Conservation (phyloP, 805 yeast genomes). For the Scheffersomyces coipomensis region DNA sequence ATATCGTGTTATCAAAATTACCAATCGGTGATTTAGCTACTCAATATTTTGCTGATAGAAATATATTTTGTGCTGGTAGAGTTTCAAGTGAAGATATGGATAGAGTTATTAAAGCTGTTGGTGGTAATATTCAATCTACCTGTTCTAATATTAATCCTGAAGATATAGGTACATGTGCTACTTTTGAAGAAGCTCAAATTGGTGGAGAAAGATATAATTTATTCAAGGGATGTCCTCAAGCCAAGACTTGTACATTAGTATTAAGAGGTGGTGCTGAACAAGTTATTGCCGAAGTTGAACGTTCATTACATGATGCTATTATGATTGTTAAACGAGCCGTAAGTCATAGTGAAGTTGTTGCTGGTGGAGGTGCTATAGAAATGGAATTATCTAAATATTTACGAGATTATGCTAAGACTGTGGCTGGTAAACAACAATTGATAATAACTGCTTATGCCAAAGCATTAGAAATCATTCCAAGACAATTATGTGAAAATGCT, state of each 20-base stretch:
- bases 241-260: constrained; percentile 89
- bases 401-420: constrained; percentile 80
- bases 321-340: constrained; percentile 97
- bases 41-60: constrained; percentile 94
- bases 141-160: constrained; percentile 64
- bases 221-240: constrained; percentile 88
- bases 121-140: constrained; percentile 81
- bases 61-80: constrained; percentile 96
- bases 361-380: constrained; percentile 99
- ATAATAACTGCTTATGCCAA: constrained; percentile 90
- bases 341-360: constrained; percentile 82
- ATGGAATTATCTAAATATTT: constrained; percentile 92
- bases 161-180: constrained; percentile 81
- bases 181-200: constrained; percentile 90
- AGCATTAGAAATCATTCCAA: constrained; percentile 93
- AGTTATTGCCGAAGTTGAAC: constrained; percentile 95
- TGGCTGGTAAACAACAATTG: constrained; percentile 95
- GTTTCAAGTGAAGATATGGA: constrained; percentile 87
- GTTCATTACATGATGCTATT: constrained; percentile 96
- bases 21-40: constrained; percentile 99
- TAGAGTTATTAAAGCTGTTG: constrained; percentile 90
- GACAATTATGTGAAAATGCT: constrained; percentile 98
- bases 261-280: constrained; percentile 98
- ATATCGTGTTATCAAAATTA: constrained; percentile 86
- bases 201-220: constrained; percentile 95